Evolutionary conservation across 2,329 filamentous ascomycete species (phyloP).

Genomic region (Penicillium sp.): DNA sequence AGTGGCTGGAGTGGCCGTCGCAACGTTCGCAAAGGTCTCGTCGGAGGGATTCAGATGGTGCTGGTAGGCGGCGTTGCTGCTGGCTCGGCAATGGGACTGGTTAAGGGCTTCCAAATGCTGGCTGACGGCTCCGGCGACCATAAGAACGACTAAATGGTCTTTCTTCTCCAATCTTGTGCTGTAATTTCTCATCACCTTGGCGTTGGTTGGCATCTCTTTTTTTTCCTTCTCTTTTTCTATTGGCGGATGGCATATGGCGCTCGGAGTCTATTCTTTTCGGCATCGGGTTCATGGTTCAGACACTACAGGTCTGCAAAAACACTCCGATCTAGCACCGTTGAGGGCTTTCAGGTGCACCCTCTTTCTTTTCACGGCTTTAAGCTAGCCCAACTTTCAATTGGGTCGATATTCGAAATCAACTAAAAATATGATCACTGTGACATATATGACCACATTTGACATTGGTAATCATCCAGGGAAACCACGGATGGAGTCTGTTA

Average conservation of each 20-base stretch:
- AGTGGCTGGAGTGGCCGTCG: constrained; percentile 37
- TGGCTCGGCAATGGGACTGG: constrained; percentile 43
- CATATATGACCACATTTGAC: no score
- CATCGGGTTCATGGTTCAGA: background rate
- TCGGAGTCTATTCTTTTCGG: background rate
- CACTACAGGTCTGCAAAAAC: no score
- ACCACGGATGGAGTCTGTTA: no score
- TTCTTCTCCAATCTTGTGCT: background rate
- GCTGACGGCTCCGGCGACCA: constrained; percentile 21
- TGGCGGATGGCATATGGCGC: constrained; percentile 1
- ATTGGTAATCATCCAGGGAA: no score
- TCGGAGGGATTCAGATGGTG: constrained; percentile 44
- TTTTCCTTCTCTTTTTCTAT: background rate
- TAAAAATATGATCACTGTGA: no score
- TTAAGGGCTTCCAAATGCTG: constrained; percentile 40
- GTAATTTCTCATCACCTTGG: background rate
- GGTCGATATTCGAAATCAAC: no score
- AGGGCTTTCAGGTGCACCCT: no score
- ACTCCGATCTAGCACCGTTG: no score
- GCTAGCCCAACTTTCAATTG: no score
- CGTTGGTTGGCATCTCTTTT: constrained; percentile 1
- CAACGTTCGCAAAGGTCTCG: constrained; percentile 35
- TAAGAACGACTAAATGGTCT: constrained; percentile 4
- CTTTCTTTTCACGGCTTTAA: no score
- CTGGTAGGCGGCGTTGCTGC: constrained; percentile 42